A percentile compares a stretch with the other conserved stretches of the same genome.
phyloP scores from a whole-genome alignment of 176 grass and related monocot species.

The Thalia dealbata region DNA sequence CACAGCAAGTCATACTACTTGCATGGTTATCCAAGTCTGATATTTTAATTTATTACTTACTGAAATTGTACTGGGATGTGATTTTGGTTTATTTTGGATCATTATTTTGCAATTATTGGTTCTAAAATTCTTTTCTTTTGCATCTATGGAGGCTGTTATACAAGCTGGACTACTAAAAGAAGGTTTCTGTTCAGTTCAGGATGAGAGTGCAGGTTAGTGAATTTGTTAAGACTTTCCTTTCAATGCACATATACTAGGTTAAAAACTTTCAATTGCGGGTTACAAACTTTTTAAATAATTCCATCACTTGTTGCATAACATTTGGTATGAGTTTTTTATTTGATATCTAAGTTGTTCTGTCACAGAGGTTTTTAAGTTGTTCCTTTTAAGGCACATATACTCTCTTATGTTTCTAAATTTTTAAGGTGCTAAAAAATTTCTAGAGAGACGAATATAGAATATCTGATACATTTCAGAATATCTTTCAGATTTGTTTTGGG shows the following conservation, averaged over 20 bases:
- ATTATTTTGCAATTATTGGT: neutral
- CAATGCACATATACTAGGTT: neutral
- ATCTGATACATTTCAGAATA: neutral
- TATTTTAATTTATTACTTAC: neutral
- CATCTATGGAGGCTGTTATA: constrained; percentile 47
- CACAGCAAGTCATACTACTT: neutral
- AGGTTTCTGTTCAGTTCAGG: constrained; percentile 88
- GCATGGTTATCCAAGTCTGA: neutral
- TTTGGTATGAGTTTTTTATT: too few relatives aligned
- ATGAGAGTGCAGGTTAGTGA: constrained; percentile 85
- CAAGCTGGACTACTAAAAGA: constrained; percentile 75
- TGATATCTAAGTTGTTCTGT: too few relatives aligned
- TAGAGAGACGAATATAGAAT: too few relatives aligned
- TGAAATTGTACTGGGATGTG: neutral
- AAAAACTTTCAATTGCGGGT: too few relatives aligned
- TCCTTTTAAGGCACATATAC: too few relatives aligned
- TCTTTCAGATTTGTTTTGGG: neutral
- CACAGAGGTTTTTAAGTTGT: too few relatives aligned
- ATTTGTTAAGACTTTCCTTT: constrained; percentile 5
- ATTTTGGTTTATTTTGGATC: neutral
- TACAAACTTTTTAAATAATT: too few relatives aligned
- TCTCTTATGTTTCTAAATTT: too few relatives aligned
- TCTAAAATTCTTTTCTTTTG: constrained; percentile 20
- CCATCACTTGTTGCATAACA: too few relatives aligned
- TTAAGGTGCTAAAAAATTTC: too few relatives aligned